Evolutionary conservation across 2,329 filamentous ascomycete genomes (phyloP).

Genomic region (Xylariaceae sp.): DNA sequence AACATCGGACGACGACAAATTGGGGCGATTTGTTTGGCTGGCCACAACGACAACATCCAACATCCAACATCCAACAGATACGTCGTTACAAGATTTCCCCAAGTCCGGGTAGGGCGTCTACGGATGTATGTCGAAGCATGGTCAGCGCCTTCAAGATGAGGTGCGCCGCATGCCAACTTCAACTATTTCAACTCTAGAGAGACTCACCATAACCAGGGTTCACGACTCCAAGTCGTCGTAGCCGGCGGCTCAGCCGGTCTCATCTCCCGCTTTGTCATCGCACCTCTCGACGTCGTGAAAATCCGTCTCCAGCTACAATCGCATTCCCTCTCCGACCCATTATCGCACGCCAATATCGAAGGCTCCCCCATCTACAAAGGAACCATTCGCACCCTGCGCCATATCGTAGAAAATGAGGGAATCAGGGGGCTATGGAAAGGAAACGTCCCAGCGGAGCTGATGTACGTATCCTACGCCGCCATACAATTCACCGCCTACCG

Average conservation of each 20-base stretch:
- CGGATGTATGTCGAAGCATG: conserved; percentile 42
- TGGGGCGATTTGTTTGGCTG: too few relatives aligned
- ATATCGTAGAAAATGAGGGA: conserved; percentile 78
- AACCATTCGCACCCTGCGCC: conserved; percentile 68
- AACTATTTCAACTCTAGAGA: conserved; percentile 2
- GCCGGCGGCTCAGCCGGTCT: conserved; percentile 69
- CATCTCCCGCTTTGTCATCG: conserved; percentile 88
- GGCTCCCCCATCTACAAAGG: conserved; percentile 64
- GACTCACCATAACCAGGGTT: conserved; percentile 39
- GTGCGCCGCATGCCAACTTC: conserved; percentile 29
- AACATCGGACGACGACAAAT: neutral
- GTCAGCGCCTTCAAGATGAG: conserved; percentile 56
- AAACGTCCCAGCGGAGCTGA: conserved; percentile 89
- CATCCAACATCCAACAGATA: neutral
- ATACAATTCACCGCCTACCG: conserved; percentile 90
- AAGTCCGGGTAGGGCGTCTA: conserved; percentile 26
- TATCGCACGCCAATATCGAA: conserved; percentile 48
- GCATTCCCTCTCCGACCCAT: conserved; percentile 74
- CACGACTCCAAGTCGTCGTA: conserved; percentile 51
- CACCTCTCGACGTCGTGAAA: conserved; percentile 95
- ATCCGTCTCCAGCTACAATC: conserved; percentile 94
- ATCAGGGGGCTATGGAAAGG: conserved; percentile 92
- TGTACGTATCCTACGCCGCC: conserved; percentile 89
- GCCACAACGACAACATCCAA: too few relatives aligned
- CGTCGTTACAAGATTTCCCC: conserved; percentile 2